Conservation (phyloP, 257 asterid species). For the Verbascum thapsus region DNA sequence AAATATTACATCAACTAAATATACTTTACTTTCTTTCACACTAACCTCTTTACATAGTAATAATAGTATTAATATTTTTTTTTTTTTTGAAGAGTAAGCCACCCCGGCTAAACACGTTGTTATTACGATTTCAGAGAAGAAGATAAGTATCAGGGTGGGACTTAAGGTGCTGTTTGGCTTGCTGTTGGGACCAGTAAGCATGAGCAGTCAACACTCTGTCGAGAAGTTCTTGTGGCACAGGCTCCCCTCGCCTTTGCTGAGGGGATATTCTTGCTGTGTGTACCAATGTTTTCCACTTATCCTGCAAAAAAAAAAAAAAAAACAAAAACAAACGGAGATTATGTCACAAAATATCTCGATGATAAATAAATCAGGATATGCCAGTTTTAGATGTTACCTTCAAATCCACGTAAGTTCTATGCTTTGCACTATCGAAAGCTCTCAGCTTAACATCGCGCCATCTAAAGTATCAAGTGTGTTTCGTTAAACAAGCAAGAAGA, state of each 20-base stretch:
- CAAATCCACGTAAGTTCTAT: constrained; percentile 92
- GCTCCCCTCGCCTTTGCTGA: constrained; percentile 97
- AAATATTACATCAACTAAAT: constrained; percentile 37
- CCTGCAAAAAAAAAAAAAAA: constrained; percentile 54
- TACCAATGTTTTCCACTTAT: constrained; percentile 97
- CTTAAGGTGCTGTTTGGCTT: constrained; percentile 78
- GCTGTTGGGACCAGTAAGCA: constrained; percentile 96
- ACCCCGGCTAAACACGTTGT: not conserved
- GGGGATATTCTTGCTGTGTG: constrained; percentile 99
- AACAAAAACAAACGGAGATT: no score
- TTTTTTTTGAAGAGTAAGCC: not conserved
- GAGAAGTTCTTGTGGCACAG: constrained; percentile 95
- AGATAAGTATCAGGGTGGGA: constrained; percentile 64
- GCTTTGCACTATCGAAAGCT: constrained; percentile 87
- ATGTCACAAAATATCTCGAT: no score
- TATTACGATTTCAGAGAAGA: constrained; percentile 44
- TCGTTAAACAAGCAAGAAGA: not conserved
- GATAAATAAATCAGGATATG: no score
- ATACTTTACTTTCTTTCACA: constrained; percentile 25
- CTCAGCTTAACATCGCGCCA: constrained; percentile 97
- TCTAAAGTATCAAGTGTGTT: constrained; percentile 44
- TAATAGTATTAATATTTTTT: constrained; percentile 19
- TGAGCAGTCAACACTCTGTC: constrained; percentile 89
- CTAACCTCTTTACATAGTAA: constrained; percentile 33
- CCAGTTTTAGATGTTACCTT: constrained; percentile 47